Base-by-base conservation (phyloP, 345 rosid species). In the Rhodamnia argentea region DNA sequence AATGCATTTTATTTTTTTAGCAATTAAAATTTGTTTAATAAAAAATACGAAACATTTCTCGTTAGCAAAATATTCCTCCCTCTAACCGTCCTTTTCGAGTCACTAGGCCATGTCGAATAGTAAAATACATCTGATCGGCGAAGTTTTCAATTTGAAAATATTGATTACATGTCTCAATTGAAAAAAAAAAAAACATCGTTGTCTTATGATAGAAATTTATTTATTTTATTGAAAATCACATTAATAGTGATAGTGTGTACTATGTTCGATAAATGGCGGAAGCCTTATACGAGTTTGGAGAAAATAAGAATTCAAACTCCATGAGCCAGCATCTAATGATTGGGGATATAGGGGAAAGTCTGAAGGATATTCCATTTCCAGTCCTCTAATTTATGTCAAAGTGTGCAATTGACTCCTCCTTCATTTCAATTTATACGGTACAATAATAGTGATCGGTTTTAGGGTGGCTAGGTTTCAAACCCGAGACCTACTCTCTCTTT, bases 11-110 rank as follows among this genome's bases (percentile, higher is more conserved):
- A 7, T 64, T 8, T 15, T 18, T 32, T 27, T 60, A 60, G 15
- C 13, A 16, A 2, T 6, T n/a, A n/a, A n/a, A n/a, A n/a, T n/a
- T n/a, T n/a, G n/a, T n/a, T n/a, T n/a, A n/a, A n/a, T n/a, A n/a
- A n/a, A n/a, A n/a, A n/a, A n/a, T n/a, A n/a, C n/a, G 1, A 59
- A 59, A n/a, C 13, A 5, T 6, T 27, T 62, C 40, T 62, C 40
- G 2, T 62, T 62, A 52, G 8, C 3, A 29, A 62, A 0, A 9
- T 10, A 1, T 29, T 29, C 10, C 40, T 1, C 0, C 3, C 0
- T 11, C 2, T 7, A 3, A 22, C 0, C 0, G 0, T 9, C 7
- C 20, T 37, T 29, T 29, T 32, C 42, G 42, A 29, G 7, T 62
- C 42, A 1, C 4, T 5, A 0, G 14, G 14, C 40, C 22, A 3